phyloP scores from a whole-genome alignment of 2,329 filamentous ascomycete genomes.

The Fusarium pseudocircinatum region DNA sequence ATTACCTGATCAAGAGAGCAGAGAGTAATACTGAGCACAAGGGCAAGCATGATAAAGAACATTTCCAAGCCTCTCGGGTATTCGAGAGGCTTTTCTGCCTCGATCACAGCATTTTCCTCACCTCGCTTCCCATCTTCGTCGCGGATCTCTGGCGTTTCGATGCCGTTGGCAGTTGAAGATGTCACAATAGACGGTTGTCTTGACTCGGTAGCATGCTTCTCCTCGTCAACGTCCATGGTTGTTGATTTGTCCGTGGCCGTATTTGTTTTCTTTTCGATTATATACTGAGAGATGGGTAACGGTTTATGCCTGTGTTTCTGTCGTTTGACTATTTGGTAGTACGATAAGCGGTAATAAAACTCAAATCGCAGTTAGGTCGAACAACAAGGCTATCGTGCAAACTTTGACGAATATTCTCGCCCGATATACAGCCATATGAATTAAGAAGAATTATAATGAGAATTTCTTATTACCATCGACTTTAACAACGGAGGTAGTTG shows the following conservation, averaged over 20 bases:
- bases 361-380: not conserved
- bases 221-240: not conserved
- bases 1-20: not conserved
- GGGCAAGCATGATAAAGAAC: not conserved
- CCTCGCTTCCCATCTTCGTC: fast-evolving
- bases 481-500: not conserved
- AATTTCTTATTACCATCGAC: fast-evolving
- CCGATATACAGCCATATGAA: fast-evolving
- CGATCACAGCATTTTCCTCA: fast-evolving
- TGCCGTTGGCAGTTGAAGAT: not conserved
- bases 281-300: fast-evolving
- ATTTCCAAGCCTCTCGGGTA: not conserved
- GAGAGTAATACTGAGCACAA: not conserved
- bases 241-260: fast-evolving
- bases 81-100: not conserved
- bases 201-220: not conserved
- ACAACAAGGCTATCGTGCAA: not conserved
- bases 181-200: not conserved
- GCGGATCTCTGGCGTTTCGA: fast-evolving
- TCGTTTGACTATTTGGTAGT: fast-evolving
- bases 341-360: not conserved
- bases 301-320: fast-evolving
- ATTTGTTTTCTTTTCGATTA: fast-evolving
- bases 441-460: fast-evolving
- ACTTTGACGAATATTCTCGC: not conserved